Evolutionary conservation across 179 eudicot genomes (phyloP).

Genomic region (Beta corolliflora): DNA sequence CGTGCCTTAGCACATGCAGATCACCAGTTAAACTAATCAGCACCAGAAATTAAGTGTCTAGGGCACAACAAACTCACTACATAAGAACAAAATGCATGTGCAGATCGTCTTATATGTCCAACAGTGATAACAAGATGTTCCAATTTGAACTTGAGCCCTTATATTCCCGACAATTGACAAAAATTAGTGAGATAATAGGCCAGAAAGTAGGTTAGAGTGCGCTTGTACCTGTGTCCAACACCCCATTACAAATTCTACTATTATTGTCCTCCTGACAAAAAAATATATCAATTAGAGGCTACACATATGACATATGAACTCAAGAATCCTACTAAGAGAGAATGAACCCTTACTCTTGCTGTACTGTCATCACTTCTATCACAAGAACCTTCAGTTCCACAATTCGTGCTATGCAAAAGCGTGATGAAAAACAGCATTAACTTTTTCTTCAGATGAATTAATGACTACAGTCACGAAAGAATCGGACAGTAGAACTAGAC

Average conservation of each 20-base stretch:
- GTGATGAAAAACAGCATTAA: not conserved
- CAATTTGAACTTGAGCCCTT: not conserved
- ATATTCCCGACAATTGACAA: not conserved
- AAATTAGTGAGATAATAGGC: no score
- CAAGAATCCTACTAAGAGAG: conserved; percentile 1
- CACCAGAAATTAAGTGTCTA: not conserved
- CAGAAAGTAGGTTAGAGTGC: not conserved
- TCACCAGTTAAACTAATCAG: conserved; percentile 31
- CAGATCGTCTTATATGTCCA: not conserved
- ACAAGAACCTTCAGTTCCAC: conserved; percentile 83
- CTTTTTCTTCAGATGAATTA: not conserved
- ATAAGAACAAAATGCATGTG: not conserved
- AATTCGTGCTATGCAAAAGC: conserved; percentile 44
- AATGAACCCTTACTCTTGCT: conserved; percentile 60
- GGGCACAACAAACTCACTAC: not conserved
- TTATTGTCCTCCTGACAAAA: conserved; percentile 40
- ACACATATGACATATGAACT: not conserved
- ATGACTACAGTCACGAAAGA: not conserved
- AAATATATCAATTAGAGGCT: conserved; percentile 10
- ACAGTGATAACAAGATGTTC: not conserved
- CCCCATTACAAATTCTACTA: conserved; percentile 36
- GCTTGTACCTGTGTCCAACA: conserved; percentile 38
- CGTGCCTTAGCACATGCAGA: conserved; percentile 28
- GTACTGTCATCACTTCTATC: conserved; percentile 80
- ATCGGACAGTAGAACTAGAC: not conserved